A percentile compares a stretch with the other conserved stretches of the same genome.
These are phyloP conservation scores for Francoa sonchifolia DNA, from an alignment of 441 rosid genomes.

Conservation along the genomic window DNA sequence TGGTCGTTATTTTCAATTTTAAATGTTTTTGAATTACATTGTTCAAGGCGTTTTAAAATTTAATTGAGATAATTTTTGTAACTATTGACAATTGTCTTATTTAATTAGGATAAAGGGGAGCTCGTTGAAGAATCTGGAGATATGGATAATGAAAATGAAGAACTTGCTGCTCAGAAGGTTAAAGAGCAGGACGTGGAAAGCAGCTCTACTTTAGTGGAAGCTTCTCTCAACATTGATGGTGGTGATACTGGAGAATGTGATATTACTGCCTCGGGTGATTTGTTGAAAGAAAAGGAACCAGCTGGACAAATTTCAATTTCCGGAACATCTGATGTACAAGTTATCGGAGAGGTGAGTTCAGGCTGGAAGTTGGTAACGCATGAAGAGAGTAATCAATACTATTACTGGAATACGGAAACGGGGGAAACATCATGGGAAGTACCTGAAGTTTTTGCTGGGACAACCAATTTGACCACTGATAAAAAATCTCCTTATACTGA, in stretches of 20 bases:
- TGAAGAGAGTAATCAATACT: constrained; percentile 78
- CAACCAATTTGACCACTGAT: constrained; percentile 20
- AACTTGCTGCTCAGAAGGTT: constrained; percentile 16
- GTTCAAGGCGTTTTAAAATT: too few relatives aligned
- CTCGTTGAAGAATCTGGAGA: constrained; percentile 20
- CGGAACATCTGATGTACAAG: constrained; percentile 32
- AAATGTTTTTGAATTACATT: too few relatives aligned
- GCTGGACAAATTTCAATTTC: constrained; percentile 24
- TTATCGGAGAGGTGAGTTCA: constrained; percentile 33
- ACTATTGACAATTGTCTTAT: too few relatives aligned
- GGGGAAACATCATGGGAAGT: constrained; percentile 98
- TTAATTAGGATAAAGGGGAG: constrained; percentile 35
- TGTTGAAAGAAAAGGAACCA: constrained; percentile 23
- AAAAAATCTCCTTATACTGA: constrained; percentile 18
- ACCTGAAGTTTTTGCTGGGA: constrained; percentile 41
- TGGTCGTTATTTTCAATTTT: too few relatives aligned
- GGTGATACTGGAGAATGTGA: constrained; percentile 21
- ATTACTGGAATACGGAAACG: constrained; percentile 91
- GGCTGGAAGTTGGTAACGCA: constrained; percentile 88
- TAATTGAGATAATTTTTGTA: too few relatives aligned
- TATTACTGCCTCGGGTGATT: constrained; percentile 19
- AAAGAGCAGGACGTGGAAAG: constrained; percentile 19
- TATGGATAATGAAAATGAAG: constrained; percentile 22
- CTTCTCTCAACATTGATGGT: constrained; percentile 18
- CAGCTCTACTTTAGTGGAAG: constrained; percentile 22